Evolutionary conservation across 1,139 yeast species (phyloP).

Genomic region (Suhomyces atakaporum): DNA sequence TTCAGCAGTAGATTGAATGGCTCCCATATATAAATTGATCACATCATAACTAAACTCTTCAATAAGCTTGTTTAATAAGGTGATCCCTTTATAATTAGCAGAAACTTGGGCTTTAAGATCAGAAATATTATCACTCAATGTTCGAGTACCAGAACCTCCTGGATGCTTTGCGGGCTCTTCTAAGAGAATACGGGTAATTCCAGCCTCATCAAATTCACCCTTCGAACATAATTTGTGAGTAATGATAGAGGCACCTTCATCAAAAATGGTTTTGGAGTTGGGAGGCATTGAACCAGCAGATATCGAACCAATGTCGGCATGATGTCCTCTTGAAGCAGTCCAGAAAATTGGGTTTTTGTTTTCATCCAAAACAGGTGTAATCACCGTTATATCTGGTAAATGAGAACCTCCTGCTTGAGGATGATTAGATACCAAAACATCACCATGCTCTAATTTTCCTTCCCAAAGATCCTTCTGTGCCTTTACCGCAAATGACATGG

Average conservation of each 20-base stretch:
- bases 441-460: conserved; percentile 63
- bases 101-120: conserved; percentile 49
- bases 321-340: conserved; percentile 52
- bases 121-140: conserved; percentile 43
- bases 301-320: conserved; percentile 50
- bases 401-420: conserved; percentile 84
- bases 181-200: conserved; percentile 37
- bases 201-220: conserved; percentile 45
- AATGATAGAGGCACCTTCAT: conserved; percentile 48
- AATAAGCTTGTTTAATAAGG: conserved; percentile 32
- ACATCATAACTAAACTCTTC: conserved; percentile 37
- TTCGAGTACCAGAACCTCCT: conserved; percentile 48
- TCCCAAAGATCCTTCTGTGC: conserved; percentile 68
- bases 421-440: conserved; percentile 75
- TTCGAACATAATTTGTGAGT: conserved; percentile 39
- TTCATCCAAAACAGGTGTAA: conserved; percentile 54
- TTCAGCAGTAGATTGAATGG: conserved; percentile 47
- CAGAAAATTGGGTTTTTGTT: conserved; percentile 39
- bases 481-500: conserved; percentile 83
- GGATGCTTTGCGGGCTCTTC: conserved; percentile 50
- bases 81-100: conserved; percentile 46
- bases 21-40: conserved; percentile 43
- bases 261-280: conserved; percentile 43
- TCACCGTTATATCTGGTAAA: conserved; percentile 81
- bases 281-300: conserved; percentile 53